Evolutionary conservation across 2,329 filamentous ascomycete genomes (phyloP).

Genomic region (Alternaria triticimaculans): DNA sequence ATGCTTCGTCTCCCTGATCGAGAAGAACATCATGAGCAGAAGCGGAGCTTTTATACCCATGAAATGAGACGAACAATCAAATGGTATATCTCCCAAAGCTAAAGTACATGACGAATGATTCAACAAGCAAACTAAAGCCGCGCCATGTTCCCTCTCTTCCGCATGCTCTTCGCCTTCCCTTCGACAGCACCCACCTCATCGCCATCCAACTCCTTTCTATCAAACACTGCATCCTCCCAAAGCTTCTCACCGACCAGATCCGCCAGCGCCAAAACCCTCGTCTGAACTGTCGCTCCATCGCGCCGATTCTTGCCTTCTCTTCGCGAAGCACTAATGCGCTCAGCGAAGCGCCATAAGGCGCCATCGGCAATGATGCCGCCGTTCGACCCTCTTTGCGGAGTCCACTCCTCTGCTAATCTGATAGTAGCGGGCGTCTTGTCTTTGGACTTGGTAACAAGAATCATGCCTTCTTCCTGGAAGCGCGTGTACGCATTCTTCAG

Average conservation of each 20-base stretch:
- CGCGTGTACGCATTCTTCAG: constrained; percentile 90
- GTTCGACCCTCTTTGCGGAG: constrained; percentile 66
- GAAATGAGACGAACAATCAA: not conserved
- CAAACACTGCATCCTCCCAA: constrained; percentile 58
- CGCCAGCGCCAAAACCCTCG: constrained; percentile 77
- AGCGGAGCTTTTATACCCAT: not conserved
- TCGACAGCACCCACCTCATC: constrained; percentile 16
- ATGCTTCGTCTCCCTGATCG: not conserved
- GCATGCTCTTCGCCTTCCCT: constrained; percentile 36
- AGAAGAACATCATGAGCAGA: not conserved
- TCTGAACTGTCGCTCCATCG: constrained; percentile 89
- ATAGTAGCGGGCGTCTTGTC: constrained; percentile 70
- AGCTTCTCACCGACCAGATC: constrained; percentile 74
- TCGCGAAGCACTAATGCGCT: constrained; percentile 80
- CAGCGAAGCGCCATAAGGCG: constrained; percentile 88
- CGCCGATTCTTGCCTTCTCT: constrained; percentile 94
- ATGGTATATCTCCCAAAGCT: not conserved
- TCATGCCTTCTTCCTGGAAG: constrained; percentile 89
- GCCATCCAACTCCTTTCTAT: constrained; percentile 8
- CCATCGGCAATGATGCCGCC: constrained; percentile 71
- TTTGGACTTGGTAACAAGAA: constrained; percentile 72
- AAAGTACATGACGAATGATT: not conserved
- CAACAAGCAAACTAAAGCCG: constrained; percentile 30
- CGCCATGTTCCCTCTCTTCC: constrained; percentile 44
- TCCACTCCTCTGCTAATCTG: constrained; percentile 76